A percentile compares a stretch with the other conserved stretches of the same genome.
Conservation (phyloP, 768 basidiomycete genomes). For the Boletales sp. region DNA sequence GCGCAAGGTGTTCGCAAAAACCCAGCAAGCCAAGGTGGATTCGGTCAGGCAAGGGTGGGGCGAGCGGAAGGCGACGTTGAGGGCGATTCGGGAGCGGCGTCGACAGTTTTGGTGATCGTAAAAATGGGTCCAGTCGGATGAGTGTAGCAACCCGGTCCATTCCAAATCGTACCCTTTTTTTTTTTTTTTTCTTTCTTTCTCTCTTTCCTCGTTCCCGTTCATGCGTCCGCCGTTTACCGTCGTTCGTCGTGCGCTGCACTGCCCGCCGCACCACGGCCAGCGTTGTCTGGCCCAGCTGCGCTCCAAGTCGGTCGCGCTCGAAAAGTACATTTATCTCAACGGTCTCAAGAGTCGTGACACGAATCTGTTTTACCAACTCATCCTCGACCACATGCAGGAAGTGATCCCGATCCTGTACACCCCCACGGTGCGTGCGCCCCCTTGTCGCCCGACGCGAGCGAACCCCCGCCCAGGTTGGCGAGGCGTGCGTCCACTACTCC, state of each 20-base stretch:
- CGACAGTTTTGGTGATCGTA: constrained; percentile 62
- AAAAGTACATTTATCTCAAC: constrained; percentile 70
- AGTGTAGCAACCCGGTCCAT: no score
- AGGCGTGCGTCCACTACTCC: constrained; percentile 68
- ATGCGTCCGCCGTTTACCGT: constrained; percentile 7
- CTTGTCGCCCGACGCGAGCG: constrained; percentile 4
- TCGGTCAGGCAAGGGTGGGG: constrained; percentile 60
- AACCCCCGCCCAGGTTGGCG: constrained; percentile 46
- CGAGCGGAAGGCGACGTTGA: constrained; percentile 57
- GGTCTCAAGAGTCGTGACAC: constrained; percentile 61
- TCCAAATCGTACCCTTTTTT: no score
- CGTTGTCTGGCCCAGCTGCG: constrained; percentile 57
- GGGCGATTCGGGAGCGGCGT: constrained; percentile 64
- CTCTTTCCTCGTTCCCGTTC: background rate
- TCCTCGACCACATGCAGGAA: constrained; percentile 58
- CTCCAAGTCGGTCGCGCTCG: constrained; percentile 51
- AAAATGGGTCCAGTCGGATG: no score
- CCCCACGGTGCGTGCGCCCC: constrained; percentile 48
- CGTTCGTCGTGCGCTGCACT: background rate
- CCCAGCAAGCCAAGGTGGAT: constrained; percentile 46
- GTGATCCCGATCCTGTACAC: constrained; percentile 72
- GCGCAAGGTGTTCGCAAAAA: constrained; percentile 39
- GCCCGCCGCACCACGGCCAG: constrained; percentile 44
- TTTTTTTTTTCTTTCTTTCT: background rate
- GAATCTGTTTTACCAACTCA: constrained; percentile 61